phyloP scores from a whole-genome alignment of 352 stramenopile genomes.

The Blastocystis sp. region DNA sequence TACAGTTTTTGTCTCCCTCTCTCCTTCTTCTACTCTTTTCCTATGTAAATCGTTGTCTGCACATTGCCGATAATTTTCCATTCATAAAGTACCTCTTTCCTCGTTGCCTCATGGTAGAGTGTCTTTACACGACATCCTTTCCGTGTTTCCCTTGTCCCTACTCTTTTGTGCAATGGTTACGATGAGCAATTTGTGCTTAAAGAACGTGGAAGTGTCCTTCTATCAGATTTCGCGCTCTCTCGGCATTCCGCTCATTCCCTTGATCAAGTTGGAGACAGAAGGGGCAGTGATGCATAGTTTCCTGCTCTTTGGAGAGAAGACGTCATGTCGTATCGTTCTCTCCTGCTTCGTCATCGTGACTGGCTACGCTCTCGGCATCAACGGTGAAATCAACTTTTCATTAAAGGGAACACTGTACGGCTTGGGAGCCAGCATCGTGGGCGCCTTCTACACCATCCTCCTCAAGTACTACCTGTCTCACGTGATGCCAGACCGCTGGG shows the following conservation, averaged over 20 bases:
- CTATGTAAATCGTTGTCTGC: not conserved
- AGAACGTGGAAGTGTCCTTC: conserved; percentile 50
- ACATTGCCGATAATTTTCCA: not conserved
- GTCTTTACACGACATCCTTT: not conserved
- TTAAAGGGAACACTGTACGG: conserved; percentile 23
- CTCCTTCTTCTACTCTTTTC: not conserved
- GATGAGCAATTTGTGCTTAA: conserved; percentile 51
- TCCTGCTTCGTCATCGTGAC: conserved; percentile 15
- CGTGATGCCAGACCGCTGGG: not conserved
- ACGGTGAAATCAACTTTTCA: conserved; percentile 51
- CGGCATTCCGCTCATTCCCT: conserved; percentile 41
- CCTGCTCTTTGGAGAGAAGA: conserved; percentile 36
- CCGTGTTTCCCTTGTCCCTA: conserved; percentile 41
- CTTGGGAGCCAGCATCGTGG: conserved; percentile 8
- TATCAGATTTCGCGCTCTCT: conserved; percentile 58
- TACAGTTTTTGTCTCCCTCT: not conserved
- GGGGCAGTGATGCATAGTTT: not conserved
- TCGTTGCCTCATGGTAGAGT: not conserved
- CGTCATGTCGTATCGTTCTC: conserved; percentile 9
- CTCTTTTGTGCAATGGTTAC: conserved; percentile 32
- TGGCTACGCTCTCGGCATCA: not conserved
- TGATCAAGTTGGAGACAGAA: not conserved
- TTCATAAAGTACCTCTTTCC: not conserved
- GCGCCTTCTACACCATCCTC: conserved; percentile 33
- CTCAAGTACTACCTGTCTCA: conserved; percentile 21